Conservation (phyloP, 2,329 filamentous ascomycete species). For the Neofusicoccum cordaticola region DNA sequence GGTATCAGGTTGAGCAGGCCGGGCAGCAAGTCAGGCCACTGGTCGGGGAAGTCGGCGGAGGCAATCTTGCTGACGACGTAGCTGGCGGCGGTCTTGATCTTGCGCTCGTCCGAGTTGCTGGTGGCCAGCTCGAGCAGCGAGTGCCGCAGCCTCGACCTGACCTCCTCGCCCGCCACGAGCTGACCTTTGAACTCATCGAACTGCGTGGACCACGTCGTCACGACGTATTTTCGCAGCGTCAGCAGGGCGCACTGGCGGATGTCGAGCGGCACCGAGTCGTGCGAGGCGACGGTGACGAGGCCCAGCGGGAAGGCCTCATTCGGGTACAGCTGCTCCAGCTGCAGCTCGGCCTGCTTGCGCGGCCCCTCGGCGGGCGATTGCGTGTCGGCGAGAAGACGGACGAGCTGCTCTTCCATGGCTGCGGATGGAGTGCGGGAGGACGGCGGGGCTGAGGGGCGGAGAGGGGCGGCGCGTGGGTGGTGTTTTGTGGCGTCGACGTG, state of each 20-base stretch:
- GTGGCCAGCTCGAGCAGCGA: conserved; percentile 75
- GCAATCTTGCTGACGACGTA: conserved; percentile 92
- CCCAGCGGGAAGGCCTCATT: conserved; percentile 72
- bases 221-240: conserved; percentile 77
- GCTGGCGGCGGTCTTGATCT: conserved; percentile 85
- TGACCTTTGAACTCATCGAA: conserved; percentile 68
- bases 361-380: conserved; percentile 73
- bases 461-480: background rate
- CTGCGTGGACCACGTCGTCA: conserved; percentile 76
- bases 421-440: background rate
- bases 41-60: conserved; percentile 85
- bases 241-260: conserved; percentile 82
- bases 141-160: conserved; percentile 70
- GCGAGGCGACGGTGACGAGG: conserved; percentile 76
- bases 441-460: background rate
- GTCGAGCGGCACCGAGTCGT: conserved; percentile 68
- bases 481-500: conserved; percentile 4
- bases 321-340: conserved; percentile 68
- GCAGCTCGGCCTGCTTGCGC: conserved; percentile 82
- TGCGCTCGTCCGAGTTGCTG: conserved; percentile 71
- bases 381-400: conserved; percentile 82
- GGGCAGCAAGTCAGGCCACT: conserved; percentile 88
- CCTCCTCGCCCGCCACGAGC: conserved; percentile 68
- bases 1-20: conserved; percentile 75
- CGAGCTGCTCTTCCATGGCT: conserved; percentile 85